A percentile compares a stretch with the other conserved stretches of the same genome.
phyloP scores from a whole-genome alignment of 169 alveolate genomes.

The Babesia sp. region DNA sequence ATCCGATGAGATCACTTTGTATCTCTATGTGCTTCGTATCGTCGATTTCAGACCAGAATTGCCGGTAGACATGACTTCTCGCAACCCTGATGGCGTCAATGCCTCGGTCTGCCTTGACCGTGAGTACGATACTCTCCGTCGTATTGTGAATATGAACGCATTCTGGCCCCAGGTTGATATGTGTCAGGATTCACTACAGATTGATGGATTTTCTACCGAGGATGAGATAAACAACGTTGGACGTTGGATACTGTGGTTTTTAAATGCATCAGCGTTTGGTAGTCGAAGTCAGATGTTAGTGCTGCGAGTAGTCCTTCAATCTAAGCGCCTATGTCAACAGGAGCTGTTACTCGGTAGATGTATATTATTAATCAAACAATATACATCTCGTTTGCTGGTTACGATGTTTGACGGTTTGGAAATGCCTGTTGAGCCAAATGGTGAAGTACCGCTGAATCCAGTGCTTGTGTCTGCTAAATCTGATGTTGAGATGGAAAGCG shows the following conservation, averaged over 20 bases:
- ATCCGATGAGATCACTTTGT: slow-evolving; percentile 6
- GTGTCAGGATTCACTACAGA: slow-evolving; percentile 14
- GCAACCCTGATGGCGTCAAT: background rate
- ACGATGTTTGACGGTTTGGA: slow-evolving; percentile 8
- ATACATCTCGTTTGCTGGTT: background rate
- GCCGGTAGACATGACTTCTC: background rate
- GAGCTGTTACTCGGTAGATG: slow-evolving; percentile 1
- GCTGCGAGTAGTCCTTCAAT: background rate
- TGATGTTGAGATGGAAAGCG: background rate
- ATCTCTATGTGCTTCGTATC: background rate
- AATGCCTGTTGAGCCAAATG: background rate
- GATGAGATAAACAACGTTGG: slow-evolving; percentile 19
- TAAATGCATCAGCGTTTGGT: slow-evolving; percentile 8
- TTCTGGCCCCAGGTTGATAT: slow-evolving; percentile 22
- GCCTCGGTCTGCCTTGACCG: background rate
- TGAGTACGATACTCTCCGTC: background rate
- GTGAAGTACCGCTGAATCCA: no score
- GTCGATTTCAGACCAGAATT: slow-evolving; percentile 21
- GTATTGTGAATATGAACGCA: background rate
- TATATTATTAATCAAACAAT: background rate
- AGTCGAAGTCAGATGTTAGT: slow-evolving; percentile 13
- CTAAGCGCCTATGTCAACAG: slow-evolving; percentile 1
- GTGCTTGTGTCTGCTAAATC: background rate
- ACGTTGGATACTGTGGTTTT: slow-evolving; percentile 21
- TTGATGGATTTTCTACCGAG: background rate